Percentiles rank a stretch among this genome's conserved stretches.
Evolutionary conservation across 139 green algal genomes (phyloP).

Genomic region (Chloropicon primus): DNA sequence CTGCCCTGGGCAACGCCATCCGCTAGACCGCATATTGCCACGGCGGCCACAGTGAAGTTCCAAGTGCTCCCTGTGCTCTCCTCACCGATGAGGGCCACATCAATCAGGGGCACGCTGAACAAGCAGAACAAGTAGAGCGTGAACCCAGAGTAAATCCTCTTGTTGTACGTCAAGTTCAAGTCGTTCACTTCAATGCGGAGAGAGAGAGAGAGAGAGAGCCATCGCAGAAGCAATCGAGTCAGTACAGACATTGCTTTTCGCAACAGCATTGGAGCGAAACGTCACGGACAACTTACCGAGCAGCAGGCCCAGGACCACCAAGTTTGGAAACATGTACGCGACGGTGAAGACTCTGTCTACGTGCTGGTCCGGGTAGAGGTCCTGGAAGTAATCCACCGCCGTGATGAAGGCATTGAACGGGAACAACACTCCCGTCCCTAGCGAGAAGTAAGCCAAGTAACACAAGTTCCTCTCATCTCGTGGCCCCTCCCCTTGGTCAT

Average conservation of each 20-base stretch:
- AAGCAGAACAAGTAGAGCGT: constrained; percentile 33
- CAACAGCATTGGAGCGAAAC: not conserved
- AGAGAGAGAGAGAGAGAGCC: no score
- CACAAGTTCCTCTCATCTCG: not conserved
- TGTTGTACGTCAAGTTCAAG: not conserved
- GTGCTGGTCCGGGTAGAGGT: constrained; percentile 36
- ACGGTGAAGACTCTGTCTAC: constrained; percentile 57
- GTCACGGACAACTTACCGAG: constrained; percentile 15
- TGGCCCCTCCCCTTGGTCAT: not conserved
- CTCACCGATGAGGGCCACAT: constrained; percentile 9
- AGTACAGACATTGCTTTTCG: no score
- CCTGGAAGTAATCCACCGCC: constrained; percentile 34
- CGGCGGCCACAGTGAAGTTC: constrained; percentile 26
- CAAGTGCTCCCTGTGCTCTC: not conserved
- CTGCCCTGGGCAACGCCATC: constrained; percentile 56
- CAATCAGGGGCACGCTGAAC: constrained; percentile 25
- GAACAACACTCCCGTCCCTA: constrained; percentile 35
- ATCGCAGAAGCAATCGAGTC: no score
- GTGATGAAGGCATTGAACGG: constrained; percentile 70
- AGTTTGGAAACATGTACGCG: constrained; percentile 43
- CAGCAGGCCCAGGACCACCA: constrained; percentile 22
- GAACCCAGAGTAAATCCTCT: constrained; percentile 20
- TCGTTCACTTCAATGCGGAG: no score
- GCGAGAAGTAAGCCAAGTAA: constrained; percentile 1
- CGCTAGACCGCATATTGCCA: constrained; percentile 33